Evolutionary conservation across 75 land plant species (phyloP), one percentile per base, ranked within the genome.

Genomic region (Sequoiadendron giganteum): DNA sequence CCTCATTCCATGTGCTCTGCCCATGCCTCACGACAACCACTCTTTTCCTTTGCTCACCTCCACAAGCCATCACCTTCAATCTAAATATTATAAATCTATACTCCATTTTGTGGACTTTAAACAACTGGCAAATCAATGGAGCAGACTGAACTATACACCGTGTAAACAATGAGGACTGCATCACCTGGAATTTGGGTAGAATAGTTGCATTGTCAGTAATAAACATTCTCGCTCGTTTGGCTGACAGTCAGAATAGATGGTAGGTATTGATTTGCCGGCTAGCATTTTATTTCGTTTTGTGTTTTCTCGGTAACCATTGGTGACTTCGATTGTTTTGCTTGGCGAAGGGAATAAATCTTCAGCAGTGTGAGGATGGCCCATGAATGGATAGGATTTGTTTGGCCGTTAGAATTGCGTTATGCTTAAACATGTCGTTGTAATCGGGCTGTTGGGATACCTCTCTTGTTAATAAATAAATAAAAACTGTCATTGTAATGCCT

Each of bases 1-100:
- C 97, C 80, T 86, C 98, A 80, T 97, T 97, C 99, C 99, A 97
- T 56, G 99, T 97, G 93, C 99, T 97, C 94, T 97, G 97, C 45
- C 99, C 99, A 86, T 97, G 99, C 82, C 99, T 89, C 56, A 97
- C 99, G 32, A 97, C 91, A 19, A 96, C 98, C 38, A 97, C 99
- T 25, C 99, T 86, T 92, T 97, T 97, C 15, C 38, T 34, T 34
- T 34, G 15, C 38, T 75, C 77, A 34, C n/a, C 70, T 65, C 9
- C n/a, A 65, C n/a, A 25, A 65, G 70, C 70, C 70, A 5, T 65
- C n/a, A 25, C 30, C 30, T 65, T 65, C 70, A 65, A 25, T 65
- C 7, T 65, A 25, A 65, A 10, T 11, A 75, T 10, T 75, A 39
- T 75, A 34, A 32, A 75, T 32, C 77, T 34, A 75, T 34, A 32